Percentiles rank a stretch among this genome's conserved stretches.
Conservation (phyloP, 352 stramenopile species). For the Globisporangium cederbergense region DNA sequence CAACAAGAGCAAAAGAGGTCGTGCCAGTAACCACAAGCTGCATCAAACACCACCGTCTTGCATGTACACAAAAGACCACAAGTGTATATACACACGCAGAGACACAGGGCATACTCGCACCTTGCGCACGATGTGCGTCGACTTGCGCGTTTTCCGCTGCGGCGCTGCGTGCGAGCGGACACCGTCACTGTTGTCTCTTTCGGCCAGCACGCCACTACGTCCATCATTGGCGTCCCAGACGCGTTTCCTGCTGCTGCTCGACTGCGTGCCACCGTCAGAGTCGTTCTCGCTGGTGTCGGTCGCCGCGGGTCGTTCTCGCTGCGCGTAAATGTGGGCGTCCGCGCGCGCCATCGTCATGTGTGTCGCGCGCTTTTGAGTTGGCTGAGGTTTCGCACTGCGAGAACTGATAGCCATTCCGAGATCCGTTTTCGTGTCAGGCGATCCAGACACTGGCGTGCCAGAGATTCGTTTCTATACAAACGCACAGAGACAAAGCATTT, state of each 20-base stretch:
- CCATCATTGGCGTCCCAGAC: neutral
- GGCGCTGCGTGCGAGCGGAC: neutral
- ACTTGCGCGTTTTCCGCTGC: constrained; percentile 11
- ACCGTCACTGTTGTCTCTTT: neutral
- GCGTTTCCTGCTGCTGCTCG: neutral
- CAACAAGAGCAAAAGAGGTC: too few relatives aligned
- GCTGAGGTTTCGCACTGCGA: too few relatives aligned
- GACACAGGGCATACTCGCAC: neutral
- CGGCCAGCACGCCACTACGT: neutral
- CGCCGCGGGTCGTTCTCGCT: neutral
- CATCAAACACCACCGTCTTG: too few relatives aligned
- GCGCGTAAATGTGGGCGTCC: neutral
- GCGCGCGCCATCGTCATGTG: neutral
- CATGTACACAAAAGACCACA: neutral
- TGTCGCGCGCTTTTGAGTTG: too few relatives aligned
- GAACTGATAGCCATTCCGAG: too few relatives aligned
- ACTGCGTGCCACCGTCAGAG: neutral
- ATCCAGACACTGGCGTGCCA: constrained; percentile 1
- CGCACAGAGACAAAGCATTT: neutral
- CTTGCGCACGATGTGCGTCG: constrained; percentile 18
- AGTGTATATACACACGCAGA: neutral
- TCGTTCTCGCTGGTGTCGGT: neutral
- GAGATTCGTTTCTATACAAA: constrained; percentile 11
- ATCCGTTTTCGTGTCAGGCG: constrained; percentile 1
- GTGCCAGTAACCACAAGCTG: too few relatives aligned